phyloP scores from a whole-genome alignment of 1,139 yeast species.

The Schwanniomyces etchellsii region DNA sequence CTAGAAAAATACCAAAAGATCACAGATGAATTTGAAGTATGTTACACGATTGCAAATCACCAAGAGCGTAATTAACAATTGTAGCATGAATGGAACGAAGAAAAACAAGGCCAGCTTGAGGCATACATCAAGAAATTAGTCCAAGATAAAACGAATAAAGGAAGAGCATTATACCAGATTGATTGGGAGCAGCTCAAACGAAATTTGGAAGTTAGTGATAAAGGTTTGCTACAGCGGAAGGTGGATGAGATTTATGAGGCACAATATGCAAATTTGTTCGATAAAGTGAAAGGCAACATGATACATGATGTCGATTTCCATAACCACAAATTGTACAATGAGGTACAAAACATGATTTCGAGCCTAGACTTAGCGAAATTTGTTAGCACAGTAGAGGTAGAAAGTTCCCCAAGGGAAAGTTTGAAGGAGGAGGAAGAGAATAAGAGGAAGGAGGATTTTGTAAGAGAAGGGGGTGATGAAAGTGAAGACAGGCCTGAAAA shows the following conservation, averaged over 20 bases:
- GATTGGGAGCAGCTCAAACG: slow-evolving; percentile 14
- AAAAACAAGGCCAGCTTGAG: slow-evolving; percentile 13
- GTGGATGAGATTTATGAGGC: slow-evolving; percentile 20
- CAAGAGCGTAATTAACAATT: too few relatives aligned
- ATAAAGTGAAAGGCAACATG: slow-evolving; percentile 4
- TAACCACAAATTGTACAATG: slow-evolving; percentile 12
- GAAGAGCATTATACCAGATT: slow-evolving; percentile 7
- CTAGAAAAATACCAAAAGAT: not conserved
- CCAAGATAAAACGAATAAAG: not conserved
- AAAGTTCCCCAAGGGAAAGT: too few relatives aligned
- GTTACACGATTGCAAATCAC: too few relatives aligned
- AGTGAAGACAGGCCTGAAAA: not conserved
- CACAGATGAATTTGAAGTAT: not conserved
- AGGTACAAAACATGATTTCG: slow-evolving; percentile 15
- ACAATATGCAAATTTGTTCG: slow-evolving; percentile 3
- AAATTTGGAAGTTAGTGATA: slow-evolving; percentile 11
- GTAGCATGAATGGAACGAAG: slow-evolving; percentile 16
- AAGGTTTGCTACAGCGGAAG: slow-evolving; percentile 15
- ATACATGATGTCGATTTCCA: not conserved
- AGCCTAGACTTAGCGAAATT: slow-evolving; percentile 10
- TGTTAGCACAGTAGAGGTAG: not conserved
- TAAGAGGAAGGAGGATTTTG: not conserved
- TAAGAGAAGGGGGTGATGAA: not conserved
- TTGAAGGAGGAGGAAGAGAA: slow-evolving; percentile 7
- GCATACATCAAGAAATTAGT: slow-evolving; percentile 8